These are phyloP conservation scores for Ceratobasidium sp. DNA, from an alignment of 1,284 basidiomycete genomes.

Conservation along the genomic window DNA sequence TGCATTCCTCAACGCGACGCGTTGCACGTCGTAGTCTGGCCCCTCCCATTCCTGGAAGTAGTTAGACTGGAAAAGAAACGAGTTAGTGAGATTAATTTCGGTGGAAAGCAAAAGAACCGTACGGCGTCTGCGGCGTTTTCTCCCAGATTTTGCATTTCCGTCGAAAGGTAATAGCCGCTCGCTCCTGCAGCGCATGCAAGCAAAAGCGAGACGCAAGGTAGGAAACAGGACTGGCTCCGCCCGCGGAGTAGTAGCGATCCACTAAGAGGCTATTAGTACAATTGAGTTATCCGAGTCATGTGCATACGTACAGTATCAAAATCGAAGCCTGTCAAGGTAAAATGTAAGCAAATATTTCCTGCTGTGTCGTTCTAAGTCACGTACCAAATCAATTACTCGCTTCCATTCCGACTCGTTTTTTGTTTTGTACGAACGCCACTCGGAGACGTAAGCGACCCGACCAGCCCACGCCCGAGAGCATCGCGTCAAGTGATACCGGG, in stretches of 20 bases:
- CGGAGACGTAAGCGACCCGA: slow-evolving; percentile 25
- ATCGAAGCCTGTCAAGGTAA: slow-evolving; percentile 16
- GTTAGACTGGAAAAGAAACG: neutral
- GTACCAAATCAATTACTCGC: slow-evolving; percentile 10
- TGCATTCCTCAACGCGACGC: slow-evolving; percentile 5
- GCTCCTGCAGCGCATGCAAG: neutral
- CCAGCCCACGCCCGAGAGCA: slow-evolving; percentile 16
- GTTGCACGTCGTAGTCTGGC: neutral
- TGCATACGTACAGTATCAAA: slow-evolving; percentile 12
- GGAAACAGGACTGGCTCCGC: neutral
- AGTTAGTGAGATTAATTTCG: neutral
- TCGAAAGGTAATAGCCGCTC: neutral
- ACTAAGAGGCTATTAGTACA: neutral
- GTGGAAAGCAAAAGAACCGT: neutral
- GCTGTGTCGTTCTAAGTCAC: too few species aligned
- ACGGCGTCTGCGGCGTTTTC: slow-evolving; percentile 19
- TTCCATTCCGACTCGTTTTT: slow-evolving; percentile 38
- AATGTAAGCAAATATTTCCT: too few species aligned
- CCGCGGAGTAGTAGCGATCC: neutral
- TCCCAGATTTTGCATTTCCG: slow-evolving; percentile 12
- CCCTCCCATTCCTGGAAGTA: slow-evolving; percentile 21
- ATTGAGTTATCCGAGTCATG: neutral
- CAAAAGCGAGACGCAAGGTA: neutral
- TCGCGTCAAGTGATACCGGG: neutral
- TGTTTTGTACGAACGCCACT: slow-evolving; percentile 24